Evolutionary conservation across 345 rosid genomes (phyloP).

Genomic region (Syzygium aqueum): DNA sequence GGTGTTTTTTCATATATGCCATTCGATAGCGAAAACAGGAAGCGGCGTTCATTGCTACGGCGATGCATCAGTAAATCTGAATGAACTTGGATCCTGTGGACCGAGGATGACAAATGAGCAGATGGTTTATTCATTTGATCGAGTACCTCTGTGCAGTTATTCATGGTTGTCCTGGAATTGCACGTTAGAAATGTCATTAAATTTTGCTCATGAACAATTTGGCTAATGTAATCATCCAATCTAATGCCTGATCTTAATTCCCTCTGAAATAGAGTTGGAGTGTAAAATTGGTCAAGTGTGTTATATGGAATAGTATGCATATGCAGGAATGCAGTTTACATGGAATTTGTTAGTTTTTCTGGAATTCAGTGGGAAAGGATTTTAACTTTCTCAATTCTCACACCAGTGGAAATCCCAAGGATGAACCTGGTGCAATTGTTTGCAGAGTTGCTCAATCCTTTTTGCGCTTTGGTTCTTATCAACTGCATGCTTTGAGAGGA

Average conservation of each 20-base stretch:
- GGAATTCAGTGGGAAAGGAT: not conserved
- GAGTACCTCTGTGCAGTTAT: not conserved
- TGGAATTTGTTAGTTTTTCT: not conserved
- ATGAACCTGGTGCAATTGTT: constrained; percentile 93
- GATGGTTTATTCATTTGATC: not conserved
- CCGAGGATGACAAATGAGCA: not conserved
- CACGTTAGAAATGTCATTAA: not conserved
- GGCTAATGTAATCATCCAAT: not conserved
- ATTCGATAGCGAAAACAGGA: not conserved
- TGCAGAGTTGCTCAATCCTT: constrained; percentile 90
- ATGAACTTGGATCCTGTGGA: not conserved
- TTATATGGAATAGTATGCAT: not conserved
- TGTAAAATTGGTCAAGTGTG: not conserved
- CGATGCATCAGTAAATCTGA: not conserved
- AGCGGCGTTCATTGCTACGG: not conserved
- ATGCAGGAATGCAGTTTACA: not conserved
- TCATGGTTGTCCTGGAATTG: not conserved
- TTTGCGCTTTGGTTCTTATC: constrained; percentile 89
- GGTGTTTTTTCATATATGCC: not conserved
- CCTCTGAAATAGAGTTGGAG: not conserved
- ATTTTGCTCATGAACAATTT: not conserved
- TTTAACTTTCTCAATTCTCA: not conserved
- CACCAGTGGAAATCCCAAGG: constrained; percentile 91
- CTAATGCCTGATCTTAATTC: not conserved
- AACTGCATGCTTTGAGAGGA: constrained; percentile 86